These are phyloP conservation scores for Monosporascus ibericus DNA, from an alignment of 2,329 filamentous ascomycete genomes.

Conservation along the genomic window DNA sequence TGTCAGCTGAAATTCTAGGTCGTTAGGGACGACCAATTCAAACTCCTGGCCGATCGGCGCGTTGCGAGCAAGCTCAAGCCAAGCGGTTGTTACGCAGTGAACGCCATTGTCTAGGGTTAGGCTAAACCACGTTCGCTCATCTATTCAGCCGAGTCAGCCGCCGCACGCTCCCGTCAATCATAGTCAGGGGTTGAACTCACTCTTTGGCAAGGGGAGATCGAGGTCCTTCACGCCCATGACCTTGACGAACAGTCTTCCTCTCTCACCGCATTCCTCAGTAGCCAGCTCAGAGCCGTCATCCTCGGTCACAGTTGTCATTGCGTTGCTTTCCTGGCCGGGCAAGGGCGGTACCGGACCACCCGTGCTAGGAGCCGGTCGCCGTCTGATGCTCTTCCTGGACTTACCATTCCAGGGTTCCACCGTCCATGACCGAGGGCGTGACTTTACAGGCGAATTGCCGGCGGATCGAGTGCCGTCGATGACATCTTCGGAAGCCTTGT, in stretches of 20 bases:
- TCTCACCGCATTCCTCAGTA: slow-evolving; percentile 74
- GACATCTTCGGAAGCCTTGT: slow-evolving; percentile 57
- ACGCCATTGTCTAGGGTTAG: slow-evolving; percentile 97
- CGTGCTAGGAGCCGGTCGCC: slow-evolving; percentile 40
- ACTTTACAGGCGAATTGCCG: slow-evolving; percentile 65
- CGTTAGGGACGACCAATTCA: slow-evolving; percentile 91
- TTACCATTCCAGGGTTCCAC: slow-evolving; percentile 96
- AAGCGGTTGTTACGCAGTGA: slow-evolving; percentile 94
- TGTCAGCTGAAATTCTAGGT: slow-evolving; percentile 97
- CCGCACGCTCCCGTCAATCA: neutral
- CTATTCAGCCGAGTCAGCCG: slow-evolving; percentile 35
- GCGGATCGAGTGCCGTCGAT: slow-evolving; percentile 51
- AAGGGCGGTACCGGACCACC: slow-evolving; percentile 71
- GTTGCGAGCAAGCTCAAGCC: slow-evolving; percentile 85
- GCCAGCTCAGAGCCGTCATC: slow-evolving; percentile 54
- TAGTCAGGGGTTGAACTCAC: slow-evolving; percentile 45
- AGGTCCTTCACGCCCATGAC: slow-evolving; percentile 97
- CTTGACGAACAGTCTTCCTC: slow-evolving; percentile 92
- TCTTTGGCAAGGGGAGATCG: slow-evolving; percentile 82
- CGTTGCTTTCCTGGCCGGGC: slow-evolving; percentile 82
- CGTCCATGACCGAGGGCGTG: slow-evolving; percentile 87
- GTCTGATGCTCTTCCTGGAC: slow-evolving; percentile 57
- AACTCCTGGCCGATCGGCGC: slow-evolving; percentile 98
- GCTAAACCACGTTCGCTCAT: slow-evolving; percentile 89
- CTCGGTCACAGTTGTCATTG: slow-evolving; percentile 63